These are phyloP conservation scores for Roridomyces roridus DNA, from an alignment of 768 basidiomycete genomes.

Conservation along the genomic window DNA sequence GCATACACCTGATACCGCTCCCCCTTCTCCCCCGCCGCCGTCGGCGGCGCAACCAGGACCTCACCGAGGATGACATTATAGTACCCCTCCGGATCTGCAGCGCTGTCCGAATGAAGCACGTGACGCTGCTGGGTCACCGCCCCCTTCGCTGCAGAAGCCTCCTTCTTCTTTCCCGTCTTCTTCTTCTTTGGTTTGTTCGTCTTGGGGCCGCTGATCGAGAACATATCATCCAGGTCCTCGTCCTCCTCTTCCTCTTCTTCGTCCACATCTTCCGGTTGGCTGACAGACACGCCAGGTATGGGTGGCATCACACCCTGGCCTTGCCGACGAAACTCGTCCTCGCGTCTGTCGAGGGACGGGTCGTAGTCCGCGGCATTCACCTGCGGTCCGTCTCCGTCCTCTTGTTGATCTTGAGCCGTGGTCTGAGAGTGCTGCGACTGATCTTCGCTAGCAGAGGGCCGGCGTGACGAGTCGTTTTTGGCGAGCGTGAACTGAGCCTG, in stretches of 20 bases:
- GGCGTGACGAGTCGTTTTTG: slow-evolving; percentile 20
- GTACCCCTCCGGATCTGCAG: no score
- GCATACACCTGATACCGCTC: slow-evolving; percentile 95
- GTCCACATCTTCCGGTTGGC: slow-evolving; percentile 47
- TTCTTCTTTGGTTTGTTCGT: no score
- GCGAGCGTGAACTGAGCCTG: no score
- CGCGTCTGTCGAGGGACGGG: slow-evolving; percentile 69
- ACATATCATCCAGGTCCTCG: slow-evolving; percentile 95
- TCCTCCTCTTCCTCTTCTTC: slow-evolving; percentile 58
- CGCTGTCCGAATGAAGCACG: no score
- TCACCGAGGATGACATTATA: slow-evolving; percentile 97
- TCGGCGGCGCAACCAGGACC: slow-evolving; percentile 52
- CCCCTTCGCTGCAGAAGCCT: no score
- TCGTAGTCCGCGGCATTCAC: slow-evolving; percentile 27
- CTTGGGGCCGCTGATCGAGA: no score
- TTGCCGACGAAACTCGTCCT: slow-evolving; percentile 78
- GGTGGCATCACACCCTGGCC: slow-evolving; percentile 25
- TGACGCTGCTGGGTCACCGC: no score
- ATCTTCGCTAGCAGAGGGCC: background rate
- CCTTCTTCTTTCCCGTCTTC: no score
- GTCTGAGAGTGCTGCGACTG: background rate
- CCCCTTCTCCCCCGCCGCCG: slow-evolving; percentile 49
- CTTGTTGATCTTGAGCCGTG: no score
- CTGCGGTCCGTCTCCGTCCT: slow-evolving; percentile 9
- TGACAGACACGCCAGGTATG: no score